Evolutionary conservation across 2,329 filamentous ascomycete genomes (phyloP).

Genomic region (Penicillium psychrosexuale): DNA sequence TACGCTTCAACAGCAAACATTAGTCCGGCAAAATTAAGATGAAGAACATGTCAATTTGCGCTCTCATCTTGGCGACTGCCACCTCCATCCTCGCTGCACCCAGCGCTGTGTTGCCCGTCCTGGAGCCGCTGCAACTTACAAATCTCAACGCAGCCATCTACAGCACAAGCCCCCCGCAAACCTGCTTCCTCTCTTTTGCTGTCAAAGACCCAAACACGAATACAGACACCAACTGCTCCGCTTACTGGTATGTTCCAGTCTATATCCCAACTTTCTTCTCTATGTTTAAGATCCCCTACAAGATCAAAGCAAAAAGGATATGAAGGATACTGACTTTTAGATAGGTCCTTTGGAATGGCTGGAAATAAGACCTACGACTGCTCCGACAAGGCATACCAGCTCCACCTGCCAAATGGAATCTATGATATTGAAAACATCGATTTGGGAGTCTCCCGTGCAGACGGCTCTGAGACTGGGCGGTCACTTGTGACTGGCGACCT

Average conservation of each 20-base stretch:
- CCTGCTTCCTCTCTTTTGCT: slow-evolving; percentile 3
- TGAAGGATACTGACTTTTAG: neutral
- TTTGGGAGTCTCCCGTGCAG: slow-evolving; percentile 9
- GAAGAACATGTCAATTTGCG: slow-evolving; percentile 9
- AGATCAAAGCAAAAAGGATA: neutral
- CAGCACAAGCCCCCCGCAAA: slow-evolving; percentile 6
- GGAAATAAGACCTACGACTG: slow-evolving; percentile 13
- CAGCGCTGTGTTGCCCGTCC: neutral
- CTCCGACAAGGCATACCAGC: slow-evolving; percentile 9
- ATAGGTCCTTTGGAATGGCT: slow-evolving; percentile 12
- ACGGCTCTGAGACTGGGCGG: slow-evolving; percentile 9
- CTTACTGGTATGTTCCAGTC: slow-evolving; percentile 12
- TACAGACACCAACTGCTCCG: slow-evolving; percentile 8
- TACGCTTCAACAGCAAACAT: neutral
- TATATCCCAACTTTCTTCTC: neutral
- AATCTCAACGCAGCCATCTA: slow-evolving; percentile 11
- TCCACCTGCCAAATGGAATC: slow-evolving; percentile 16
- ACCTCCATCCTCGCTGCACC: slow-evolving; percentile 10
- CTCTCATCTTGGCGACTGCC: slow-evolving; percentile 10
- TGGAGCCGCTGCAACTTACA: slow-evolving; percentile 9
- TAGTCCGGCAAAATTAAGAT: slow-evolving; percentile 13
- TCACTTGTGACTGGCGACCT: slow-evolving; percentile 3
- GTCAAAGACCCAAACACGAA: slow-evolving; percentile 17
- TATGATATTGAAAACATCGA: slow-evolving; percentile 18
- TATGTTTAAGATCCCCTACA: neutral